Conservation (phyloP, 805 yeast species). For the Brettanomyces nanus region DNA sequence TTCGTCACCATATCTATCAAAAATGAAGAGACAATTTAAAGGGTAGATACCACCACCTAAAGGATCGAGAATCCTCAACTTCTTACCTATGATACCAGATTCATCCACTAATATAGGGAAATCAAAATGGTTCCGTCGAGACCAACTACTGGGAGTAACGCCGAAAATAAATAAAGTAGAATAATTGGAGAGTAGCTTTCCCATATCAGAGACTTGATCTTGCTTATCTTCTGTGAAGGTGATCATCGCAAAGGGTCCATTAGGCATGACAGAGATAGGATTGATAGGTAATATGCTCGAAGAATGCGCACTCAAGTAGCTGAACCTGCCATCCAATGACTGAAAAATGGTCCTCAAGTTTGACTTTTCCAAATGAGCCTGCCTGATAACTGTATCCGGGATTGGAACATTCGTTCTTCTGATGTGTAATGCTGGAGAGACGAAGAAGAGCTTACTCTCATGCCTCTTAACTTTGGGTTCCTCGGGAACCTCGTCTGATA, state of each 20-base stretch:
- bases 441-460: background rate
- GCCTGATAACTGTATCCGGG: constrained; percentile 8
- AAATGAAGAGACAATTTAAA: constrained; percentile 21
- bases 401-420: background rate
- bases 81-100: constrained; percentile 19
- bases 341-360: background rate
- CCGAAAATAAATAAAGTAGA: background rate
- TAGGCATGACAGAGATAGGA: background rate
- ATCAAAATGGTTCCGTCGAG: background rate
- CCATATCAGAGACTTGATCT: background rate
- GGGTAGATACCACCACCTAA: constrained; percentile 30
- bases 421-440: background rate
- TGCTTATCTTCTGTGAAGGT: background rate
- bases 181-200: background rate
- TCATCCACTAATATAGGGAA: constrained; percentile 24
- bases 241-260: background rate
- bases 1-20: constrained; percentile 18
- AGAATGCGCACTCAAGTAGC: background rate
- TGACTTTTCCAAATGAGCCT: constrained; percentile 3
- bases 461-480: background rate
- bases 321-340: background rate
- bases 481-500: background rate
- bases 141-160: constrained; percentile 2
- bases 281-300: background rate
- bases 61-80: constrained; percentile 22